Percentiles rank a stretch among this genome's conserved stretches.
Conservation (phyloP, 1,139 yeast species). For the Pichia sp. region DNA sequence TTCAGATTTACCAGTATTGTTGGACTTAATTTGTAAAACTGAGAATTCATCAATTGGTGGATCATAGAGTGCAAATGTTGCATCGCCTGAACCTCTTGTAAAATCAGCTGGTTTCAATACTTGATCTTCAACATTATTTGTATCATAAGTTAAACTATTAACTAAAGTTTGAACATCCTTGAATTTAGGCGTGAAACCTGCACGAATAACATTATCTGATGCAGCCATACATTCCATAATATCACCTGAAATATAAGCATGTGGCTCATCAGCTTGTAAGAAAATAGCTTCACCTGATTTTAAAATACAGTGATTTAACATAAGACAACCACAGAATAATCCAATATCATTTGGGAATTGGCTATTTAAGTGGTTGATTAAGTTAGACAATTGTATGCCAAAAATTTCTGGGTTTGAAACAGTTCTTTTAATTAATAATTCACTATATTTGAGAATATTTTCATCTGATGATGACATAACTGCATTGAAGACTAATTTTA, state of each 20-base stretch:
- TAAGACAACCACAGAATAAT: constrained; percentile 87
- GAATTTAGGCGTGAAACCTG: constrained; percentile 97
- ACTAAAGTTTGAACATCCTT: constrained; percentile 90
- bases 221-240: constrained; percentile 99
- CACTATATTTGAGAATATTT: constrained; percentile 49
- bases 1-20: constrained; percentile 36
- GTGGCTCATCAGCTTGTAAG: constrained; percentile 94
- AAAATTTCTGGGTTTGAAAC: constrained; percentile 43
- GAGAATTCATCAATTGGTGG: constrained; percentile 97
- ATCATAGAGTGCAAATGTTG: constrained; percentile 63
- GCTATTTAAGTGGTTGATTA: constrained; percentile 66
- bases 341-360: constrained; percentile 95
- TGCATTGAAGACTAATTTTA: constrained; percentile 69
- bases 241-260: constrained; percentile 94
- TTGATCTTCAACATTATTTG: constrained; percentile 86
- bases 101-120: constrained; percentile 70
- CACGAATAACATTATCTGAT: constrained; percentile 94
- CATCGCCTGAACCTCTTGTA: constrained; percentile 61
- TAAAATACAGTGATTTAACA: constrained; percentile 80
- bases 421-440: constrained; percentile 57
- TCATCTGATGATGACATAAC: constrained; percentile 74
- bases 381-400: constrained; percentile 53
- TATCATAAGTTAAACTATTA: constrained; percentile 81
- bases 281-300: constrained; percentile 96
- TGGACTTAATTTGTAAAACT: constrained; percentile 70